Evolutionary conservation across 805 yeast genomes (phyloP), one percentile per base, ranked within the genome.

Genomic region (Ogataea allantospora): DNA sequence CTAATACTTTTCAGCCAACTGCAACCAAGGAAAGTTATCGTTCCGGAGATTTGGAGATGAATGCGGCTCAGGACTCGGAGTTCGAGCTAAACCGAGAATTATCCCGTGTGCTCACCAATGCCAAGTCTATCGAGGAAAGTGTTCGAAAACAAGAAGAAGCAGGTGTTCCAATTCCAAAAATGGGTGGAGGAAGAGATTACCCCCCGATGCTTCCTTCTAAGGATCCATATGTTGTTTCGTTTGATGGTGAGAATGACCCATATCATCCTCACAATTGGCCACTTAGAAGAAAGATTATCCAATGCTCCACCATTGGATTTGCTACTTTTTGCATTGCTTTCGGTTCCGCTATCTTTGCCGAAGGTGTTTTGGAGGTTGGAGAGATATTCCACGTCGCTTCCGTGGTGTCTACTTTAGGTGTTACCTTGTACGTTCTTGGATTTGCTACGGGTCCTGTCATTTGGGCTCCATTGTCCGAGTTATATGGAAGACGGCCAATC

Each of bases 381-480:
- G 64, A 48, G 33, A 62, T 70, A 26, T 89, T 61, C 60, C 75
- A 75, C 42, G 78, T 89, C 32, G 81, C 84, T 27, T 45, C 54
- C 6, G 83, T 78, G 8, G 89, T 80, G n/a, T 82, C 83, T 10
- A 73, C 85, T 15, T 69, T 91, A 31, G 84, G 87, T 40, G 73
- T 88, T 7, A 79, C 96, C 0, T 68, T 88, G 17, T 89, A 77
- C 53, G 96, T 89, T n/a, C 61, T 88, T 27, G 98, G 97, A 8
- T 91, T 88, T 63, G 97, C 96, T 1, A 73, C 87, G 1, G 96
- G 97, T 13, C 98, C 98, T 3, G 68, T 89, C 34, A 54, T 87
- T 24, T 89, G 93, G 88, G 96, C 93, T 17, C 96, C 95, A 4
- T 58, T 84, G 24, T 81, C 91, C n/a, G 95, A 84, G 58, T 53